These are phyloP conservation scores for Fusarium sp. DNA, from an alignment of 2,329 filamentous ascomycete genomes.

Conservation along the genomic window DNA sequence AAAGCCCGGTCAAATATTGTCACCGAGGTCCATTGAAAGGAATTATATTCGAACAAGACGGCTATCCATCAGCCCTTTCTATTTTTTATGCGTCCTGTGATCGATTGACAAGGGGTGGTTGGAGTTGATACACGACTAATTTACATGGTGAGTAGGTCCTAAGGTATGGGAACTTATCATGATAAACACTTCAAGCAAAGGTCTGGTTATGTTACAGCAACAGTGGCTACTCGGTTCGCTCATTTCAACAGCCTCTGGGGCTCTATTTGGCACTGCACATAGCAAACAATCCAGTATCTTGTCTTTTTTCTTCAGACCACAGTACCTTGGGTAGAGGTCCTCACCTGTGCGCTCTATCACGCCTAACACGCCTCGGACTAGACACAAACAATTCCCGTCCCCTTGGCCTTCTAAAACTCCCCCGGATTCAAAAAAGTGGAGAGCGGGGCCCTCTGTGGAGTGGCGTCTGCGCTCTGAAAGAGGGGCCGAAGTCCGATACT, in stretches of 20 bases:
- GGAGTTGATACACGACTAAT: conserved; percentile 1
- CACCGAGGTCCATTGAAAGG: neutral
- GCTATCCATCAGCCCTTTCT: neutral
- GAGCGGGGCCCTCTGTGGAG: conserved; percentile 7
- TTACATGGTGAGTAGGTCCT: neutral
- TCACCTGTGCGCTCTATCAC: neutral
- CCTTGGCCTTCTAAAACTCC: conserved; percentile 15
- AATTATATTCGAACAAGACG: neutral
- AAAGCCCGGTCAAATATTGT: neutral
- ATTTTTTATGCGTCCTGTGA: conserved; percentile 11
- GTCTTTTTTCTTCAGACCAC: neutral
- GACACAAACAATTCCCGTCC: neutral
- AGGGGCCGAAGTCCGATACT: conserved; percentile 13
- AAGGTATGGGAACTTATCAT: neutral
- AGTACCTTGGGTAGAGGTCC: neutral
- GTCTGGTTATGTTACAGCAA: neutral
- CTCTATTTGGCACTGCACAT: neutral
- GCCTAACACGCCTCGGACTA: neutral
- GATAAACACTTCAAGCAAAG: neutral
- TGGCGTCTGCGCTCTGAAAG: conserved; percentile 11
- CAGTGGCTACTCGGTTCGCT: neutral
- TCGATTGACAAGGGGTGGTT: conserved; percentile 12
- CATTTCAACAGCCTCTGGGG: neutral
- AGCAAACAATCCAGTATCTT: neutral
- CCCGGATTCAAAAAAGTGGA: conserved; percentile 36